These are phyloP conservation scores for Candida sp. DNA, from an alignment of 1,139 yeast species.

Conservation along the genomic window DNA sequence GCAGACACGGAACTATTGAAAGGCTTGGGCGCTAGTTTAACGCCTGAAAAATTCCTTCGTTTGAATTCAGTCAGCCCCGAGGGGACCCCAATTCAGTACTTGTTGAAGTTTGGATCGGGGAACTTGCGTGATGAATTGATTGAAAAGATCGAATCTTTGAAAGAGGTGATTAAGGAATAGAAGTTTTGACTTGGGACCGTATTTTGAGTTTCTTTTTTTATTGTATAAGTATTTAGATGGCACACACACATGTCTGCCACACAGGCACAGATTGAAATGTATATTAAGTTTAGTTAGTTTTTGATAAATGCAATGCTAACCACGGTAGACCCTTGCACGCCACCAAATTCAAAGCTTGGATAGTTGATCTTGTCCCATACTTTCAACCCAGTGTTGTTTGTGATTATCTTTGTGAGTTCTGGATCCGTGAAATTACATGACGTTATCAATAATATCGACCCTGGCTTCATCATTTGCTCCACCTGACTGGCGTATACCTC, in stretches of 20 bases:
- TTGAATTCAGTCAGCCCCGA: conserved; percentile 54
- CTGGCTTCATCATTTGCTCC: conserved; percentile 54
- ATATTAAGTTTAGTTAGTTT: conserved; percentile 13
- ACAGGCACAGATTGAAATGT: not conserved
- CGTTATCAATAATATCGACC: conserved; percentile 75
- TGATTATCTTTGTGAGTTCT: conserved; percentile 66
- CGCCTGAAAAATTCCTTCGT: conserved; percentile 80
- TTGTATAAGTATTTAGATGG: not conserved
- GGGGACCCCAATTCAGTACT: conserved; percentile 79
- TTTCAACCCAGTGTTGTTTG: conserved; percentile 37
- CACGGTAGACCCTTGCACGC: conserved; percentile 84
- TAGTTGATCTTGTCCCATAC: conserved; percentile 71
- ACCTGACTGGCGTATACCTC: conserved; percentile 70
- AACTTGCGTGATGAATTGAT: conserved; percentile 63
- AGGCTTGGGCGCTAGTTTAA: conserved; percentile 87
- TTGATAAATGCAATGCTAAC: conserved; percentile 82
- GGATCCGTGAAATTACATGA: conserved; percentile 94
- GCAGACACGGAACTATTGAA: conserved; percentile 60
- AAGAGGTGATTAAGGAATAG: conserved; percentile 15
- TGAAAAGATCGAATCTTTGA: conserved; percentile 52
- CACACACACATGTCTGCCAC: no score
- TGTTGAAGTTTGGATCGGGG: conserved; percentile 70
- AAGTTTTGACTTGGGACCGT: not conserved
- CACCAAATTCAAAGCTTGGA: conserved; percentile 89
- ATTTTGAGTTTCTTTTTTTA: not conserved